phyloP scores from a whole-genome alignment of 495 filamentous ascomycete species.

The Aeminium ludgeri region DNA sequence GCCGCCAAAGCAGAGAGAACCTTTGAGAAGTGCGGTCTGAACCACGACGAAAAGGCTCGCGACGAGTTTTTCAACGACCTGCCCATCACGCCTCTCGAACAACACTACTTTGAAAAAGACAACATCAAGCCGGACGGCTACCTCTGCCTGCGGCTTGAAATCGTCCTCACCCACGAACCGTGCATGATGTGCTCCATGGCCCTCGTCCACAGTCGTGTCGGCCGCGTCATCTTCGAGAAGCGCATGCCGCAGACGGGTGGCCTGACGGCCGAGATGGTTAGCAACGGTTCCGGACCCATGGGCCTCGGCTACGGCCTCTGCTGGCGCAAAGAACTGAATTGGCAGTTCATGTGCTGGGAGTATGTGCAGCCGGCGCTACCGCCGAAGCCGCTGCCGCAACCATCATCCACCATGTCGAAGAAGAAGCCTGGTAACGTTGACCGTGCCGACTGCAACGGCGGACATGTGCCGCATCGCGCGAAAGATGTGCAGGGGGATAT shows the following conservation, averaged over 20 bases:
- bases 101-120: constrained; percentile 23
- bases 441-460: neutral
- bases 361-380: constrained; percentile 25
- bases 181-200: constrained; percentile 96
- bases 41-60: constrained; percentile 8
- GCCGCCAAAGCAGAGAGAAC: constrained; percentile 9
- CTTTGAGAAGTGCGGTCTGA: constrained; percentile 12
- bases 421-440: too few species aligned
- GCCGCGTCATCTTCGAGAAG: constrained; percentile 58
- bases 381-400: neutral
- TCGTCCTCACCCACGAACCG: constrained; percentile 87
- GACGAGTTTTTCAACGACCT: constrained; percentile 24
- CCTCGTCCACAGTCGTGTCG: constrained; percentile 77
- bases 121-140: constrained; percentile 55
- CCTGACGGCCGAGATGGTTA: constrained; percentile 30
- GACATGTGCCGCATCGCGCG: neutral
- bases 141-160: constrained; percentile 75
- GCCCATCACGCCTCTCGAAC: constrained; percentile 23
- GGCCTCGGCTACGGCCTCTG: constrained; percentile 63
- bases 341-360: constrained; percentile 77
- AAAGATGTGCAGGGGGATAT: neutral
- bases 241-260: constrained; percentile 45
- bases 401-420: too few species aligned
- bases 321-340: constrained; percentile 85
- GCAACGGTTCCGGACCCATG: constrained; percentile 13